Evolutionary conservation across 2,329 filamentous ascomycete genomes (phyloP).

Genomic region (Clarireedia monteithiana): DNA sequence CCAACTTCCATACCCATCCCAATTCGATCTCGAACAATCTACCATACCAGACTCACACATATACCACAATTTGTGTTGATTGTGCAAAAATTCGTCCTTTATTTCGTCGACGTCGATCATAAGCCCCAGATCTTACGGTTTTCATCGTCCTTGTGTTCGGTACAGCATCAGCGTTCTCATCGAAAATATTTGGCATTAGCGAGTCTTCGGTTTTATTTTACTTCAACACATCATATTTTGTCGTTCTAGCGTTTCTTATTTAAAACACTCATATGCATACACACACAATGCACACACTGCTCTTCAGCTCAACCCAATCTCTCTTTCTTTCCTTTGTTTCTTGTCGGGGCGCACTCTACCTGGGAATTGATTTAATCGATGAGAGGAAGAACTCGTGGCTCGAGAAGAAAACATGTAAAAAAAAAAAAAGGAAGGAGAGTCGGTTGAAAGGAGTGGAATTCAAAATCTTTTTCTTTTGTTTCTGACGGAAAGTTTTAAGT

Average conservation of each 20-base stretch:
- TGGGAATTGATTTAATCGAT: constrained; percentile 1
- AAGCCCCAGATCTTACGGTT: background rate
- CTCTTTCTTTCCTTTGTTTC: constrained; percentile 9
- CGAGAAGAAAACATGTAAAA: background rate
- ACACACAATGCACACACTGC: constrained; percentile 3
- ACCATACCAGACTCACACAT: constrained; percentile 4
- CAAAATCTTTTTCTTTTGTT: constrained; percentile 9
- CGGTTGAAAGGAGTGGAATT: background rate
- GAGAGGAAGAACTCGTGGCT: constrained; percentile 1
- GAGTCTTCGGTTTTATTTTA: constrained; percentile 6
- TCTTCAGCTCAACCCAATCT: constrained; percentile 5
- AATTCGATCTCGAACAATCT: background rate
- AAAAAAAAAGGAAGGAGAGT: background rate
- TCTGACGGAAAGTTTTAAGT: background rate
- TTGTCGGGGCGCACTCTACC: constrained; percentile 3
- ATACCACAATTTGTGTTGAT: constrained; percentile 12
- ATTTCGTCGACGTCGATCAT: constrained; percentile 3
- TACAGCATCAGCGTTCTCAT: constrained; percentile 2
- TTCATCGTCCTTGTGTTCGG: constrained; percentile 6
- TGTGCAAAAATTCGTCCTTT: constrained; percentile 2
- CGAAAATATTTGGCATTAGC: constrained; percentile 11
- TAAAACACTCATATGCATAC: constrained; percentile 1
- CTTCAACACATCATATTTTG: constrained; percentile 7
- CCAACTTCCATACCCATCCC: background rate
- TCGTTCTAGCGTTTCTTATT: constrained; percentile 8